Base-by-base conservation (phyloP, 805 yeast species). In the Zygoascus tannicola region DNA sequence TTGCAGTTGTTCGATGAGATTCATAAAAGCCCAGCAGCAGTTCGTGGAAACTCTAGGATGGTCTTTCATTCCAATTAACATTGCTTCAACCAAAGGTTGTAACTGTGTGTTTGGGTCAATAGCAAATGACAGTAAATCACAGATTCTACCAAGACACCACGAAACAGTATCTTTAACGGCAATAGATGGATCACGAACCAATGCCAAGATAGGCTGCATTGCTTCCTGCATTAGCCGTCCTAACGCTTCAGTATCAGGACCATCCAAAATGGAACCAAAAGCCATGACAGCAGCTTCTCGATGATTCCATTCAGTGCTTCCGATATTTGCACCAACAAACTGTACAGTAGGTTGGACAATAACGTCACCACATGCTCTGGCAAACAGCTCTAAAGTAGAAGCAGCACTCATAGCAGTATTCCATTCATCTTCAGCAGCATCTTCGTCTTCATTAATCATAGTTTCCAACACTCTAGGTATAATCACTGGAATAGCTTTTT, bases 201-300 rank as follows among this genome's bases (percentile, higher is more conserved):
- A 71, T 14, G 62, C 60, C 44, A 88, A 69, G 45, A 92, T 81
- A 18, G 96, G 86, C 28, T 75, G 75, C 50, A 92, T 69, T 2
- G 97, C 97, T 68, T 85, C 90, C 28, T 74, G 76, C 49, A 90
- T 81, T 43, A 87, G 72, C 5, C 66, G 64, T 41, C 75, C 75
- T 56, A 86, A 69, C 56, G 81, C 81, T 2, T 73, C 76, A 43
- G 77, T 74, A 50, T 84, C 88, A 23, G 96, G 96, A 18, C 98
- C 98, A 55, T 87, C 97, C 55, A 92, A 72, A 47, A 92, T 85
- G 10, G 97, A 87, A 28, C 98, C 98, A 61, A 92, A 92, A 0
- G 98, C 97, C 98, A 92, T 92, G 4, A 92, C 96, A 1, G 97
- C 94, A 21, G 97, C 97, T 67, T 92, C 98, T 56, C 95, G 80